These are phyloP conservation scores for Corylus americana DNA, from an alignment of 306 rosid species.

Conservation along the genomic window DNA sequence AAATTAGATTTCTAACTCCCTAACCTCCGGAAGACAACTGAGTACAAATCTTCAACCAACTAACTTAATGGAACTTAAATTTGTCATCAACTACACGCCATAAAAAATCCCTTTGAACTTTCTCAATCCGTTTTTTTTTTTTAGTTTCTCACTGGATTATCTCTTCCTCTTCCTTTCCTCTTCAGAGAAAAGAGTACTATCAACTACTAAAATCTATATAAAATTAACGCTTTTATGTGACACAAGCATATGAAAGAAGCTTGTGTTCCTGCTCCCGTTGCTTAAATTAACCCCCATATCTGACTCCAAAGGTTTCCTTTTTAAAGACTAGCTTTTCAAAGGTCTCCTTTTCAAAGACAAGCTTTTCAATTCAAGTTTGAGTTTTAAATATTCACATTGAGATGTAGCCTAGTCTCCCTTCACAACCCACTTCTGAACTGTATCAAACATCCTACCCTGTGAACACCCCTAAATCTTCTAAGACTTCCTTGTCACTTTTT, in stretches of 20 bases:
- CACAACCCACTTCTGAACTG: not conserved
- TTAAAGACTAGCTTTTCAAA: not conserved
- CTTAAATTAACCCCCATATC: not conserved
- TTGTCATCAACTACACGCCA: no score
- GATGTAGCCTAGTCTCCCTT: not conserved
- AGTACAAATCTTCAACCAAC: no score
- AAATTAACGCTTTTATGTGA: not conserved
- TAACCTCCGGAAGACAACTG: no score
- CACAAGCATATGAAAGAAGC: not conserved
- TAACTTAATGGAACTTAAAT: no score
- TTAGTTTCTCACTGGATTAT: not conserved
- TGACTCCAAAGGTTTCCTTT: not conserved
- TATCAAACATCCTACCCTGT: not conserved
- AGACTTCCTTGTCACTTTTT: not conserved
- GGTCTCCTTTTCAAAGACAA: not conserved
- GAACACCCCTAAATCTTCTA: not conserved
- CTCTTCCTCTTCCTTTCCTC: not conserved
- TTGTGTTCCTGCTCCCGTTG: not conserved
- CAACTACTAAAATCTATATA: not conserved
- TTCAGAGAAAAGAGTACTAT: not conserved
- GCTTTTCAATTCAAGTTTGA: not conserved
- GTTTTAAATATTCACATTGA: not conserved
- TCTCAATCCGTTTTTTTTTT: not conserved
- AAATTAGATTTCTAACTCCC: no score
- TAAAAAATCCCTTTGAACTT: no score